Evolutionary conservation across 1,284 basidiomycete species (phyloP).

Genomic region (Sanghuangporus baumii): DNA sequence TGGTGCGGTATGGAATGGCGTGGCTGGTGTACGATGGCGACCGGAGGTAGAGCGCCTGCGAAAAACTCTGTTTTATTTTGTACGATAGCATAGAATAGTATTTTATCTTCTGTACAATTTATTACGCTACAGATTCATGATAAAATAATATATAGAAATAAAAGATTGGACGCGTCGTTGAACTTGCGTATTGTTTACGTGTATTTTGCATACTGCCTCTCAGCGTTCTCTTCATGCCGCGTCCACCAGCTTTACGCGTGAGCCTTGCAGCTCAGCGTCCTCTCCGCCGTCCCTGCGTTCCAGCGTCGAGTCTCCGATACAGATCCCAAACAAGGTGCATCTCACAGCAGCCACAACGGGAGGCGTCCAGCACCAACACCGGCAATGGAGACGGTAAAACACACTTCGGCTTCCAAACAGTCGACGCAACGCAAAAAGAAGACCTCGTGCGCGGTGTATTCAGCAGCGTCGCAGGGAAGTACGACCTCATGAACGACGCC

Average conservation of each 20-base stretch:
- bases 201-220: neutral
- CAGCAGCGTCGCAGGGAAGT: conserved; percentile 91
- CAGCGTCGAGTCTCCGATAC: neutral
- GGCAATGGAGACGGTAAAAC: conserved; percentile 26
- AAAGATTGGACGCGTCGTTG: neutral
- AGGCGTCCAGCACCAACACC: neutral
- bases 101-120: neutral
- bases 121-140: neutral
- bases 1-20: conserved; percentile 82
- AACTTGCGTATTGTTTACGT: conserved; percentile 10
- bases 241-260: neutral
- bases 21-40: conserved; percentile 87
- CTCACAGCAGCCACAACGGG: neutral
- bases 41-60: conserved; percentile 44
- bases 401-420: conserved; percentile 90
- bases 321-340: neutral
- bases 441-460: conserved; percentile 87
- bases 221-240: neutral
- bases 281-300: neutral
- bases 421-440: conserved; percentile 77
- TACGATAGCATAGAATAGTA: neutral
- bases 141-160: neutral
- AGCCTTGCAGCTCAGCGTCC: neutral
- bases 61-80: neutral
- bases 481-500: conserved; percentile 99